Evolutionary conservation across 2,329 filamentous ascomycete species (phyloP).

Genomic region (Scopulariopsis brevicaulis): DNA sequence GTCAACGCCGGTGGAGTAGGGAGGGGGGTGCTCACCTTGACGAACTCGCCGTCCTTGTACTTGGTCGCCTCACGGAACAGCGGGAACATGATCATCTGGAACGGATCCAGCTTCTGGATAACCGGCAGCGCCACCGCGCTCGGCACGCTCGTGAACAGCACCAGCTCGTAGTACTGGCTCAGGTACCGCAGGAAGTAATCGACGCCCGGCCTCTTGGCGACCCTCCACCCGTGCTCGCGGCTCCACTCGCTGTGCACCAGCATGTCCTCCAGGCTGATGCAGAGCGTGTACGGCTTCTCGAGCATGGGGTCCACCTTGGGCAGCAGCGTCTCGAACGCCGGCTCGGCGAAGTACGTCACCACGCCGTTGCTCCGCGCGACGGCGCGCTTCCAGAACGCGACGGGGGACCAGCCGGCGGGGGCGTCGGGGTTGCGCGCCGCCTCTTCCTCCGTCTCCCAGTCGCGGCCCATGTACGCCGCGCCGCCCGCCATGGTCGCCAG

Average conservation of each 20-base stretch:
- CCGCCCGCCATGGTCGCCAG: constrained; percentile 44
- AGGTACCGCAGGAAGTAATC: constrained; percentile 98
- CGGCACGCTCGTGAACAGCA: constrained; percentile 86
- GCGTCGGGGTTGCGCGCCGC: constrained; percentile 56
- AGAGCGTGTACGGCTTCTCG: constrained; percentile 82
- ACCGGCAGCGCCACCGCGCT: constrained; percentile 77
- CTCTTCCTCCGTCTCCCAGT: constrained; percentile 80
- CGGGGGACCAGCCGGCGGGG: constrained; percentile 67
- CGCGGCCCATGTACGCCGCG: constrained; percentile 68
- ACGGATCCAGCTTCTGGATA: constrained; percentile 88
- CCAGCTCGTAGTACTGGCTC: constrained; percentile 95
- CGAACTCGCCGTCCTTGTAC: constrained; percentile 89
- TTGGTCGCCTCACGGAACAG: constrained; percentile 94
- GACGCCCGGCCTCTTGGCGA: constrained; percentile 87
- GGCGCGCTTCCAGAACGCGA: constrained; percentile 70
- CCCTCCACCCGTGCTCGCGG: constrained; percentile 86
- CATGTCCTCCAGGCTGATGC: constrained; percentile 86
- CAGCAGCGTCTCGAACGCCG: constrained; percentile 85
- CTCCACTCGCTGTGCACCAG: constrained; percentile 93
- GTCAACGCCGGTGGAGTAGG: not conserved
- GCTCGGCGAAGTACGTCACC: constrained; percentile 89
- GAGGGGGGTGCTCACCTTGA: constrained; percentile 58
- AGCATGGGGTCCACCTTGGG: constrained; percentile 71
- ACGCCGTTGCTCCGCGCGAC: constrained; percentile 64
- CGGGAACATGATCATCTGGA: constrained; percentile 89